Percentiles rank a stretch among this genome's conserved stretches.
phyloP scores from a whole-genome alignment of 2,329 filamentous ascomycete genomes.

The Plectosphaerella plurivora region DNA sequence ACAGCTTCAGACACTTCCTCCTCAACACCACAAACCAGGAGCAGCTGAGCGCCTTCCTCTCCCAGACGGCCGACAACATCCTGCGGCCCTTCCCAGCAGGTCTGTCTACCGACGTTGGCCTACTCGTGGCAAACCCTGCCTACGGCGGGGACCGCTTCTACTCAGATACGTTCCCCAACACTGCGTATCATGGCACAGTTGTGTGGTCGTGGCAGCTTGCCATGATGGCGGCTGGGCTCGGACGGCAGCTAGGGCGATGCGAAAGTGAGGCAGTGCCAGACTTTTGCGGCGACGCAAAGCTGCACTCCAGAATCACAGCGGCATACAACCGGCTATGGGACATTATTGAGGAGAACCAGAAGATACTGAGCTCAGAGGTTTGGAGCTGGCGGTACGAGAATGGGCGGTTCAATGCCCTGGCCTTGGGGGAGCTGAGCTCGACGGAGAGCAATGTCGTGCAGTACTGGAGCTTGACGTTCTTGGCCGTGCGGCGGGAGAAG shows the following conservation, averaged over 20 bases:
- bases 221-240: slow-evolving; percentile 59
- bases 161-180: slow-evolving; percentile 48
- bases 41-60: slow-evolving; percentile 52
- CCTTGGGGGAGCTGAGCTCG: neutral
- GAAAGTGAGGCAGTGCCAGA: slow-evolving; percentile 24
- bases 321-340: slow-evolving; percentile 61
- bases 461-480: neutral
- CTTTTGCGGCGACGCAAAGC: slow-evolving; percentile 42
- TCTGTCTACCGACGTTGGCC: slow-evolving; percentile 48
- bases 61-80: slow-evolving; percentile 53
- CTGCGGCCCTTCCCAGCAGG: slow-evolving; percentile 54
- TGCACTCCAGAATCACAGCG: slow-evolving; percentile 37
- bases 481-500: neutral
- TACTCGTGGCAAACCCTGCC: slow-evolving; percentile 59
- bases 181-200: slow-evolving; percentile 59
- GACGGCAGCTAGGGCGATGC: slow-evolving; percentile 53
- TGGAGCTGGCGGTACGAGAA: slow-evolving; percentile 1
- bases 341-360: slow-evolving; percentile 49
- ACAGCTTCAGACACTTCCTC: slow-evolving; percentile 59
- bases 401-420: neutral
- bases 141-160: slow-evolving; percentile 43
- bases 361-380: neutral
- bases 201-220: slow-evolving; percentile 62
- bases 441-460: slow-evolving; percentile 1
- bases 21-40: slow-evolving; percentile 54